phyloP scores from a whole-genome alignment of 2,329 filamentous ascomycete genomes.

The Stachybotrys chlorohalonatus region DNA sequence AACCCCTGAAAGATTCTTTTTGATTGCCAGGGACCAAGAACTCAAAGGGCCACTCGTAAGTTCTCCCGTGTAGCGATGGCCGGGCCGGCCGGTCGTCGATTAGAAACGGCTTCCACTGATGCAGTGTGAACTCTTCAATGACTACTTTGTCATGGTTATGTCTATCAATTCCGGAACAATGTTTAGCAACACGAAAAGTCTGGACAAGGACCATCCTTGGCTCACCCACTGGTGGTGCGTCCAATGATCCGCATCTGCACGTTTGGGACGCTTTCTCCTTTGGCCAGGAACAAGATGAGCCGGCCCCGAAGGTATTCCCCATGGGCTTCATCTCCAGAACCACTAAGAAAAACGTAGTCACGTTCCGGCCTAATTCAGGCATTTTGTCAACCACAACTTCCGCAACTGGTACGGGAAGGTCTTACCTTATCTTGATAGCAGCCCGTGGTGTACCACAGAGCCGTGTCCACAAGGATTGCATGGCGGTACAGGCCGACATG shows the following conservation, averaged over 20 bases:
- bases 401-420: too few relatives aligned
- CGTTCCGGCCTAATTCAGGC: neutral
- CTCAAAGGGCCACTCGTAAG: slow-evolving; percentile 4
- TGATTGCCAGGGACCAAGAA: slow-evolving; percentile 1
- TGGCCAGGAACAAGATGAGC: neutral
- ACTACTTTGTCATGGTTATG: neutral
- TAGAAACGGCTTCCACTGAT: slow-evolving; percentile 2
- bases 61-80: neutral
- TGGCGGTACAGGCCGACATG: too few relatives aligned
- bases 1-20: slow-evolving; percentile 1
- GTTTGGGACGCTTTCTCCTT: neutral
- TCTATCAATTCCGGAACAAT: neutral
- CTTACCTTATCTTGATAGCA: too few relatives aligned
- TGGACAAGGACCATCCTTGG: too few relatives aligned
- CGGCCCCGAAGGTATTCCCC: slow-evolving; percentile 1
- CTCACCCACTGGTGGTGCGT: neutral
- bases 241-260: neutral
- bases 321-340: neutral
- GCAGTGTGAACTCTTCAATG: neutral
- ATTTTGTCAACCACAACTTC: too few relatives aligned
- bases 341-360: slow-evolving; percentile 2
- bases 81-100: neutral
- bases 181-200: neutral
- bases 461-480: too few relatives aligned
- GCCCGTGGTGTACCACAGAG: too few relatives aligned